These are phyloP conservation scores for Zygosaccharomyces pseudobailii DNA, from an alignment of 1,139 yeast genomes.

Conservation along the genomic window DNA sequence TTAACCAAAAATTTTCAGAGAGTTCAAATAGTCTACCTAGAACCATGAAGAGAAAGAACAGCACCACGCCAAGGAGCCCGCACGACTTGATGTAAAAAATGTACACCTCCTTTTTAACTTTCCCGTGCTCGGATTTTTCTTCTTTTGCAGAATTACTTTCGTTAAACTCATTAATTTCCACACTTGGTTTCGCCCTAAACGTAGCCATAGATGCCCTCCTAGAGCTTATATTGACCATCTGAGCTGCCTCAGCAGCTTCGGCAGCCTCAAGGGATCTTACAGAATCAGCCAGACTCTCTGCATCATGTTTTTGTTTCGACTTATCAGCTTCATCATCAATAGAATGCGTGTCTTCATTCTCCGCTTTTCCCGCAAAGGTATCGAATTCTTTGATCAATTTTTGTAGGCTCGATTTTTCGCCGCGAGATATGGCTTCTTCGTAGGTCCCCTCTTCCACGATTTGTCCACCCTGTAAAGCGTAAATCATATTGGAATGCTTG, in stretches of 20 bases:
- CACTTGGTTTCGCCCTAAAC: conserved; percentile 34
- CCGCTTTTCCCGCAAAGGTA: conserved; percentile 8
- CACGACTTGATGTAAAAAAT: conserved; percentile 62
- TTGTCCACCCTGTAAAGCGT: conserved; percentile 55
- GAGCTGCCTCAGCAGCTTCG: conserved; percentile 13
- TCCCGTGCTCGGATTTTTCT: conserved; percentile 52
- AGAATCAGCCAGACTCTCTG: neutral
- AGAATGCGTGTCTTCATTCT: conserved; percentile 3
- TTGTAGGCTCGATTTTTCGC: conserved; percentile 39
- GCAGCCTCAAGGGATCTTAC: conserved; percentile 2
- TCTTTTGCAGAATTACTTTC: conserved; percentile 38
- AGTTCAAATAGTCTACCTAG: conserved; percentile 47
- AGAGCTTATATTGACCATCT: conserved; percentile 30
- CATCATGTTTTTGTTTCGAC: neutral
- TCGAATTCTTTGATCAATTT: conserved; percentile 58
- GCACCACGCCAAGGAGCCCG: conserved; percentile 47
- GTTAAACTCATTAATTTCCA: conserved; percentile 24
- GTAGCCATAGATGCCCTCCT: conserved; percentile 63
- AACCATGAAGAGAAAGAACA: conserved; percentile 42
- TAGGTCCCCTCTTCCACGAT: conserved; percentile 60
- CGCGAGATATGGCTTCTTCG: conserved; percentile 43
- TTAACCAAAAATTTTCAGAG: conserved; percentile 52
- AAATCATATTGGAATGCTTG: conserved; percentile 58
- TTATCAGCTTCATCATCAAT: neutral
- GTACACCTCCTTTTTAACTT: conserved; percentile 61